These are phyloP conservation scores for Aspergillus sp. DNA, from an alignment of 2,329 filamentous ascomycete species.

Conservation along the genomic window DNA sequence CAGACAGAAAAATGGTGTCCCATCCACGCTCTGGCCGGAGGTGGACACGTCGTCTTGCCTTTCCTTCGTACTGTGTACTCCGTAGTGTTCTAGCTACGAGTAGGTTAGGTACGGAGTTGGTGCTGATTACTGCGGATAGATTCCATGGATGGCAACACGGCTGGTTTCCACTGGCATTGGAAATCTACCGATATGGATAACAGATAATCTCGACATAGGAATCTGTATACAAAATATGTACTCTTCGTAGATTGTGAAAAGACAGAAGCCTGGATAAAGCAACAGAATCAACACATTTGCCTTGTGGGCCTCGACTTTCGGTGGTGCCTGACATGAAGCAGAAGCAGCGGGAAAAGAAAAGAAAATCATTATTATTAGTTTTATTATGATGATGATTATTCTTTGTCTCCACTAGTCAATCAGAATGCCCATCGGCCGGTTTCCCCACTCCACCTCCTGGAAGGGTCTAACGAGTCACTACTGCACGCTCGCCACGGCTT, in stretches of 20 bases:
- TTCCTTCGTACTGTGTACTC: background rate
- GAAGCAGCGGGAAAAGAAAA: background rate
- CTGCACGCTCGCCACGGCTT: conserved; percentile 3
- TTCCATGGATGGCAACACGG: background rate
- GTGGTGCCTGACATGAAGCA: background rate
- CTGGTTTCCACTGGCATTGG: background rate
- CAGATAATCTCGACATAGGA: no score
- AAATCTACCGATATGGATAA: background rate
- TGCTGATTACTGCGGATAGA: no score
- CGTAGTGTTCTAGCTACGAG: no score
- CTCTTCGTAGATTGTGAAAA: background rate
- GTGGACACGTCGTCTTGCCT: conserved; percentile 2
- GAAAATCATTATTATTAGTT: conserved; percentile 8
- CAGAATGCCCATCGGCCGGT: conserved; percentile 4
- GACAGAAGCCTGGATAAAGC: background rate
- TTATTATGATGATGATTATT: conserved; percentile 3
- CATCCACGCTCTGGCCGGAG: background rate
- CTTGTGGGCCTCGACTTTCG: background rate
- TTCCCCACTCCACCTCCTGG: conserved; percentile 8
- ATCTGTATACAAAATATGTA: background rate
- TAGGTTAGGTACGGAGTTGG: no score
- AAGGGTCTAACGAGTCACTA: conserved; percentile 6
- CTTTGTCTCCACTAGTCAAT: conserved; percentile 5
- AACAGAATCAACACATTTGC: background rate
- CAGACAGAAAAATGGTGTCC: background rate